A percentile compares a stretch with the other conserved stretches of the same genome.
Evolutionary conservation across 768 basidiomycete species (phyloP).

Genomic region (Tylopilus cervinicoccineus): DNA sequence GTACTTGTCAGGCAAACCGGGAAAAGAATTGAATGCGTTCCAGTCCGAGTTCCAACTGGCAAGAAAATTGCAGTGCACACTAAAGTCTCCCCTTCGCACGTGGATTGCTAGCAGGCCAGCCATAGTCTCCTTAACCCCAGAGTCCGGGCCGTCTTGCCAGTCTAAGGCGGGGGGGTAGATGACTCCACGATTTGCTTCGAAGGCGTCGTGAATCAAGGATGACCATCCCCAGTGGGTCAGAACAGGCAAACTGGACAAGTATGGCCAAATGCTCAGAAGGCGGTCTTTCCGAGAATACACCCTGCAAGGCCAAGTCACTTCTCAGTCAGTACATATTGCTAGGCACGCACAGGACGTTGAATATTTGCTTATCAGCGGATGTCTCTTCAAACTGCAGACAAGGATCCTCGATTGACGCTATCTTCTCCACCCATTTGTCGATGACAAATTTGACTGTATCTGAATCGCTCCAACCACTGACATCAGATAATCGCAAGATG

Average conservation of each 20-base stretch:
- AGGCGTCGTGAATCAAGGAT: constrained; percentile 26
- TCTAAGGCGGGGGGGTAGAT: constrained; percentile 17
- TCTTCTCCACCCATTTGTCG: constrained; percentile 33
- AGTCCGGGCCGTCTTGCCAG: constrained; percentile 2
- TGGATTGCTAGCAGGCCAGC: constrained; percentile 44
- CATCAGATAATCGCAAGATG: constrained; percentile 26
- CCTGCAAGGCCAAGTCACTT: constrained; percentile 16
- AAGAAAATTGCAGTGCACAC: constrained; percentile 39
- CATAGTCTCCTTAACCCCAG: constrained; percentile 8
- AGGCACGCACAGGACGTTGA: constrained; percentile 12
- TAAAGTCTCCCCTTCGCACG: constrained; percentile 48
- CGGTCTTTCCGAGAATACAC: constrained; percentile 28
- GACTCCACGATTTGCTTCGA: constrained; percentile 16
- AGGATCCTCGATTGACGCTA: constrained; percentile 31
- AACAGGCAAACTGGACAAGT: constrained; percentile 30
- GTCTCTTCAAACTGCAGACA: constrained; percentile 36
- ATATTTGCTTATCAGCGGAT: constrained; percentile 16
- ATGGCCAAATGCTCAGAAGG: constrained; percentile 33
- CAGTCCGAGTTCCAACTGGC: constrained; percentile 32
- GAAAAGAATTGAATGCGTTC: constrained; percentile 44
- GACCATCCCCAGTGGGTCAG: constrained; percentile 36
- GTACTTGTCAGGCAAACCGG: constrained; percentile 33
- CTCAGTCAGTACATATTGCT: neutral
- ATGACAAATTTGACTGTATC: constrained; percentile 30
- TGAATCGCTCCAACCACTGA: constrained; percentile 17